A percentile compares a stretch with the other conserved stretches of the same genome.
phyloP scores from a whole-genome alignment of 2,329 filamentous ascomycete species.

The Rhynchosporium secalis region DNA sequence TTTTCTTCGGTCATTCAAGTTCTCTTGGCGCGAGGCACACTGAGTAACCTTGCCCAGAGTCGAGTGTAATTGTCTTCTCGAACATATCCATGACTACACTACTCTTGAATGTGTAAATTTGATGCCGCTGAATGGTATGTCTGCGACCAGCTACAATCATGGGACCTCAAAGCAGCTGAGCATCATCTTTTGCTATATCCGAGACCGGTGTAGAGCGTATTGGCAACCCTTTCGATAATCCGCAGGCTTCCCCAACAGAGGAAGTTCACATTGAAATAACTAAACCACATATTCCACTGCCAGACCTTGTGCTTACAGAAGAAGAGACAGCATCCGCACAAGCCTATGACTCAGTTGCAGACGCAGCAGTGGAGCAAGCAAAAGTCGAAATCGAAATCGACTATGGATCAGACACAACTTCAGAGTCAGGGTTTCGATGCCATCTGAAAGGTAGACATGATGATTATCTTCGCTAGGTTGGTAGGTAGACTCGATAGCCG shows the following conservation, averaged over 20 bases:
- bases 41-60: not conserved
- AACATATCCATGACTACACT: not conserved
- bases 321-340: slow-evolving; percentile 10
- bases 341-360: slow-evolving; percentile 28
- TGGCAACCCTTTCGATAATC: not conserved
- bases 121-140: not conserved
- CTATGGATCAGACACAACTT: slow-evolving; percentile 21
- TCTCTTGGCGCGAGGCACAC: not conserved
- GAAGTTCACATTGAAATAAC: not conserved
- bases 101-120: not conserved
- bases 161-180: slow-evolving; percentile 21
- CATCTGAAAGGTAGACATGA: too few species aligned
- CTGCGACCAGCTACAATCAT: slow-evolving; percentile 7
- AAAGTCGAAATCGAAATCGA: slow-evolving; percentile 37
- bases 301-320: slow-evolving; percentile 3
- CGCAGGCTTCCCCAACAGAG: not conserved
- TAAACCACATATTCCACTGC: not conserved
- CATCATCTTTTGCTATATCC: slow-evolving; percentile 29
- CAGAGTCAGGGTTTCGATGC: slow-evolving; percentile 8
- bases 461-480: too few species aligned
- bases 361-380: slow-evolving; percentile 32
- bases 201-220: not conserved
- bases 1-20: not conserved
- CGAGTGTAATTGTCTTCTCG: not conserved
- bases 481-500: too few species aligned